Evolutionary conservation across 106 monocot species (phyloP).

Genomic region (Posidonia australis): DNA sequence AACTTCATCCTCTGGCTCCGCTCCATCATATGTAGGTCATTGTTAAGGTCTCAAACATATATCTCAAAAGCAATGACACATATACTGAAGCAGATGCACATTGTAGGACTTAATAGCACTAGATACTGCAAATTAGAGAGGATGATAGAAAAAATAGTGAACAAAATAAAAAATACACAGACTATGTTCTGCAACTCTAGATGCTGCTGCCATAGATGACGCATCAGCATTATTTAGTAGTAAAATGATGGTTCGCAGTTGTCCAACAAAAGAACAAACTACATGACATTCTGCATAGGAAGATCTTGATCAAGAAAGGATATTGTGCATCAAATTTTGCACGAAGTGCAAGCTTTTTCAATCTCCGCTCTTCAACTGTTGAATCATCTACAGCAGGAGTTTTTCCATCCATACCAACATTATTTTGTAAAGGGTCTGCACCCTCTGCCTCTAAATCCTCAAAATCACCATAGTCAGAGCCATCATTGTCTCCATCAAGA

Average conservation of each 20-base stretch:
- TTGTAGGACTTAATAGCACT: too few species aligned
- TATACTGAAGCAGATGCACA: too few species aligned
- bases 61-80: background rate
- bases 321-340: constrained; percentile 92
- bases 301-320: constrained; percentile 43
- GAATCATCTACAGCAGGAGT: constrained; percentile 10
- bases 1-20: constrained; percentile 50
- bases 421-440: constrained; percentile 15
- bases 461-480: constrained; percentile 58
- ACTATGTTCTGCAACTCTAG: too few species aligned
- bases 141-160: too few species aligned
- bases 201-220: too few species aligned
- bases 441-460: constrained; percentile 87
- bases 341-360: constrained; percentile 91
- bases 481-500: constrained; percentile 34
- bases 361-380: constrained; percentile 53
- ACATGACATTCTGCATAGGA: background rate
- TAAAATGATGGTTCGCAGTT: too few species aligned
- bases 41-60: constrained; percentile 40
- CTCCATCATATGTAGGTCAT: constrained; percentile 53
- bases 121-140: too few species aligned
- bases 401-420: constrained; percentile 18
- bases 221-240: too few species aligned
- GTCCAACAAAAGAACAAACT: background rate
- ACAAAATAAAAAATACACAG: too few species aligned